phyloP scores from a whole-genome alignment of 257 asterid species.

The Sherardia arvensis region DNA sequence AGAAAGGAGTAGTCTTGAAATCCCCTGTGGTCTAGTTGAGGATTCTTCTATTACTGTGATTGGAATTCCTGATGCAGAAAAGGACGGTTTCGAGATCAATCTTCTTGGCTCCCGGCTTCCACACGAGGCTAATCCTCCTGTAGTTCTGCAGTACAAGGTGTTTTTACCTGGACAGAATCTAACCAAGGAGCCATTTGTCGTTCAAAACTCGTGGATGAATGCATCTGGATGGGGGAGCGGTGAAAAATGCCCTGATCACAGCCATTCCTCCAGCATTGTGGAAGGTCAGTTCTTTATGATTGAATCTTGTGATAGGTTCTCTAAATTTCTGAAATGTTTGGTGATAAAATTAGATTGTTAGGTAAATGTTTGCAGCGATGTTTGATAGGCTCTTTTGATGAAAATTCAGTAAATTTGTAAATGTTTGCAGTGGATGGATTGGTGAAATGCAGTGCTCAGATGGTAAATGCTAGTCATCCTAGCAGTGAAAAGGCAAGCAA shows the following conservation, averaged over 20 bases:
- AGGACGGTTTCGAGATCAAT: slow-evolving; percentile 55
- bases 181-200: slow-evolving; percentile 57
- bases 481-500: slow-evolving; percentile 28
- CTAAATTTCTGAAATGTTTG: background rate
- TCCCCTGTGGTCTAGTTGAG: slow-evolving; percentile 85
- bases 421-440: slow-evolving; percentile 78
- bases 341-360: background rate
- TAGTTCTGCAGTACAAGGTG: slow-evolving; percentile 57
- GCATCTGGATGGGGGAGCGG: slow-evolving; percentile 79
- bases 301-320: background rate
- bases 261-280: slow-evolving; percentile 17
- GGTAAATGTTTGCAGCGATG: no score
- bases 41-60: slow-evolving; percentile 81
- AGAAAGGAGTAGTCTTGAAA: slow-evolving; percentile 28
- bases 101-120: slow-evolving; percentile 48
- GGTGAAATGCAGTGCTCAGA: slow-evolving; percentile 57
- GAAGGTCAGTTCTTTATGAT: slow-evolving; percentile 32
- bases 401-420: slow-evolving; percentile 11
- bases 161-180: slow-evolving; percentile 65
- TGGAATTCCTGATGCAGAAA: slow-evolving; percentile 53
- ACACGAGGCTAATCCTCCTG: slow-evolving; percentile 50
- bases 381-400: no score
- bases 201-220: slow-evolving; percentile 75
- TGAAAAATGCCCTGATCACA: slow-evolving; percentile 80
- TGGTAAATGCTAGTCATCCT: slow-evolving; percentile 33